Percentiles rank a stretch among this genome's conserved stretches.
These are phyloP conservation scores for Annulohypoxylon truncatum DNA, from an alignment of 2,329 filamentous ascomycete genomes.

Conservation along the genomic window DNA sequence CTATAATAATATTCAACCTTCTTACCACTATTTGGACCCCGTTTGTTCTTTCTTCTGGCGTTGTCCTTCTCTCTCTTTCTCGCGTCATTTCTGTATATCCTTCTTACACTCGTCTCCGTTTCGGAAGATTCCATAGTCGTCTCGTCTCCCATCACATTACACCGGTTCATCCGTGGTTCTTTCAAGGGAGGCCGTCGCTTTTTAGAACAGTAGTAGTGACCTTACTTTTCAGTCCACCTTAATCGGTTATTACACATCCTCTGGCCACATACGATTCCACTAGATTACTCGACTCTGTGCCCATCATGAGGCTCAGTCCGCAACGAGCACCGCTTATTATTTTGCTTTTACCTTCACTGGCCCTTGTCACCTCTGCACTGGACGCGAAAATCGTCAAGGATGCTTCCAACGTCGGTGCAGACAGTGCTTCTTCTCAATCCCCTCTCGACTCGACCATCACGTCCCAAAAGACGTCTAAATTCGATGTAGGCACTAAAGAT, in stretches of 20 bases:
- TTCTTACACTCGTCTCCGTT: background rate
- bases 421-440: slow-evolving; percentile 35
- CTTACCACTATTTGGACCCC: slow-evolving; percentile 7
- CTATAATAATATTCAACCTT: slow-evolving; percentile 17
- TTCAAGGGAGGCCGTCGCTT: background rate
- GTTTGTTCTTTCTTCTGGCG: slow-evolving; percentile 14
- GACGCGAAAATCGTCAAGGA: slow-evolving; percentile 38
- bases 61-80: slow-evolving; percentile 5
- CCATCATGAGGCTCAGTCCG: slow-evolving; percentile 48
- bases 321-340: slow-evolving; percentile 46
- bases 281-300: background rate
- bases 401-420: slow-evolving; percentile 24
- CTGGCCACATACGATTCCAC: background rate
- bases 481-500: slow-evolving; percentile 70
- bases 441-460: slow-evolving; percentile 49
- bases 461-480: slow-evolving; percentile 53
- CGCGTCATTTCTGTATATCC: slow-evolving; percentile 8
- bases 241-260: background rate
- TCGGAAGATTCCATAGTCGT: slow-evolving; percentile 3
- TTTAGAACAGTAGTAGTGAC: background rate
- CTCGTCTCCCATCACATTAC: slow-evolving; percentile 1
- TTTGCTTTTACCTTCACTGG: slow-evolving; percentile 46
- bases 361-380: slow-evolving; percentile 40
- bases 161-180: background rate
- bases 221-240: background rate